Base-by-base conservation (phyloP, 352 stramenopile genomes). In the Pythium phragmitis region DNA sequence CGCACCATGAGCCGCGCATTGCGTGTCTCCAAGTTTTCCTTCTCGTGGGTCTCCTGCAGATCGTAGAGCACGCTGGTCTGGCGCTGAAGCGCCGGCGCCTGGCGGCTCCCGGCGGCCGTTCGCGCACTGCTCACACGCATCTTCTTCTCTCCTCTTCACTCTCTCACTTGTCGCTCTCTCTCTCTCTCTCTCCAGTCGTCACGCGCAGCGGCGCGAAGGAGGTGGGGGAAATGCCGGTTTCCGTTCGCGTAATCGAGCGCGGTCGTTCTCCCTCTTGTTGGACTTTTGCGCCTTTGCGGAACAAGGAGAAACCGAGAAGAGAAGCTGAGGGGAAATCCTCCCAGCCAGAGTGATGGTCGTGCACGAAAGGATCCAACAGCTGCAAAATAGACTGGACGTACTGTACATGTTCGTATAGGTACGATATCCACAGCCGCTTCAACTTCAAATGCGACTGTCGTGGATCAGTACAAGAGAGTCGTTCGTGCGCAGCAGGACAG, bases 31-130 rank as follows among this genome's bases (percentile, higher is more conserved):
- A 90, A 59, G 52, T 73, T 88, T 56, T 89, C 81, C 61, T 85
- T 87, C 58, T 91, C 83, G 55, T 91, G 81, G 43, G 63, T 83
- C 68, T 94, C 84, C 57, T 92, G 82, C 21, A 92, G 63, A 59
- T 94, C 85, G 57, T 92, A 76, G 26, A 94, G 73, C 57, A 91
- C 81, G 69, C 82, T 92, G n/a, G 75, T 71, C 57, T 94, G 85
- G 19, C 85, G 79, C 71, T 79, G 57, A 14, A 82, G 71, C 23
- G 53, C 50, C 33, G 68, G 61, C 60, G 66, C 60, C 53, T 69
- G 39, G 17, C 57, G 36, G 19, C 26, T 60, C 19, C 17, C 33
- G 23, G 36, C 53, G 47, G 23, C 46, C 12, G 45, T 51, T 13
- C 68, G 68, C 53, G 67, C 60, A 51, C 63, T 75, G 61, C 66